A percentile compares a stretch with the other conserved stretches of the same genome.
phyloP scores from a whole-genome alignment of 768 basidiomycete genomes.

The Polyporus arcularius region DNA sequence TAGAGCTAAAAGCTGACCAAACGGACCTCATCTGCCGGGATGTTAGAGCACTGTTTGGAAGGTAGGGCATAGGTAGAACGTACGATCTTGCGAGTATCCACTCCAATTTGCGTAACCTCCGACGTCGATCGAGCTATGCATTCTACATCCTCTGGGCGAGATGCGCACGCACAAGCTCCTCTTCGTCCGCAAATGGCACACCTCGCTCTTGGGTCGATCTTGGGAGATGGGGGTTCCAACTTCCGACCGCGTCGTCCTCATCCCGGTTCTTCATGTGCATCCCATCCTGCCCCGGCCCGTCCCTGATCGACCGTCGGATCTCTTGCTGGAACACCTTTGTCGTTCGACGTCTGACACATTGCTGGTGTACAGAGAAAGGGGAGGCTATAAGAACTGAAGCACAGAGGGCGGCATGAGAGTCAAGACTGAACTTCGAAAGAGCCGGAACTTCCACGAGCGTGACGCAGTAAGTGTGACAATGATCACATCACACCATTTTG shows the following conservation, averaged over 20 bases:
- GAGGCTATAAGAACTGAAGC: slow-evolving; percentile 65
- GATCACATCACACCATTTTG: too few species aligned
- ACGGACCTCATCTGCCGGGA: slow-evolving; percentile 66
- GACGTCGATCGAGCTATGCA: slow-evolving; percentile 81
- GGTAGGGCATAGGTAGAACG: slow-evolving; percentile 32
- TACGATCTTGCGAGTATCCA: slow-evolving; percentile 92
- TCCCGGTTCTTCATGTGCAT: not conserved
- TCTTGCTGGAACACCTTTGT: slow-evolving; percentile 61
- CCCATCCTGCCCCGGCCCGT: not conserved
- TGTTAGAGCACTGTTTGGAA: not conserved
- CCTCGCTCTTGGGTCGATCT: not conserved
- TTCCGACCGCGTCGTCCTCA: too few species aligned
- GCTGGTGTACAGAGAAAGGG: slow-evolving; percentile 56
- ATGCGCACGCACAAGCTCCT: slow-evolving; percentile 84
- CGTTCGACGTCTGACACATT: slow-evolving; percentile 43
- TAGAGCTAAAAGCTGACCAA: slow-evolving; percentile 94
- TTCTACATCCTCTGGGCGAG: slow-evolving; percentile 85
- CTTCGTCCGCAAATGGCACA: slow-evolving; percentile 51
- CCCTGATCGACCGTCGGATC: slow-evolving; percentile 50
- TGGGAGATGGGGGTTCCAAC: too few species aligned
- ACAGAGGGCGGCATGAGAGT: slow-evolving; percentile 47
- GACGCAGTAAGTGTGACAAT: too few species aligned
- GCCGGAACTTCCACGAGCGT: too few species aligned
- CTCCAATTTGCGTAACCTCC: slow-evolving; percentile 97
- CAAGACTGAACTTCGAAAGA: too few species aligned